Base-by-base conservation (phyloP, 176 grass and related monocot species). In the Echinochloa phyllopogon region DNA sequence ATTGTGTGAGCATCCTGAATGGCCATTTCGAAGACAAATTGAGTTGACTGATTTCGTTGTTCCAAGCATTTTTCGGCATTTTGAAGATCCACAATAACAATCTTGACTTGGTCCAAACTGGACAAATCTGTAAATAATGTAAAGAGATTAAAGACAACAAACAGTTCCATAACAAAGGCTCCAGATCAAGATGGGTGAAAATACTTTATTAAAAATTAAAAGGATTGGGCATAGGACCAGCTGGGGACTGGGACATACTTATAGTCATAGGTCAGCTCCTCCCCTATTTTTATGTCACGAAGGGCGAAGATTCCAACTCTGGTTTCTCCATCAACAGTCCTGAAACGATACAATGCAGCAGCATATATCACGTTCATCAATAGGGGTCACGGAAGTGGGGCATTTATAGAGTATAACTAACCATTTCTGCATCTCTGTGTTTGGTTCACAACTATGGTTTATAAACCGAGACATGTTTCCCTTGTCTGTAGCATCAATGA, bases 391-490 rank as follows among this genome's bases (percentile, higher is more conserved):
- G 2, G 45, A 87, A 76, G 55, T 56, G 72, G 39, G 12, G n/a
- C 17, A 93, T 50, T 86, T 86, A 63, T 65, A 85, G 52, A 89
- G 75, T 76, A 77, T 70, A 85, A 81, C 82, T 42, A 82, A 95
- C 96, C 96, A 98, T 95, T 98, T 98, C 86, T 95, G 93, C 96
- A 98, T 98, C 84, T 89, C 91, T 37, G 93, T 94, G 87, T 98
- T 98, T 77, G 96, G 96, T 62, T 98, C 93, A 68, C 93, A 98
- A 89, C 96, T 95, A 82, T 98, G 96, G 72, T 98, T 98, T 90
- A 98, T 98, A 90, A 94, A 98, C 33, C 96, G 90, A 74, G 96
- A 98, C 82, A 84, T 85, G 52, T 98, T 98, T 82, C 96, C 93
- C 81, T 98, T 98, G 76, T 94, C 77, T 58, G 96, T 98, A 45